Conservation (phyloP, 176 grass and related monocot genomes). For the Lolium perenne region DNA sequence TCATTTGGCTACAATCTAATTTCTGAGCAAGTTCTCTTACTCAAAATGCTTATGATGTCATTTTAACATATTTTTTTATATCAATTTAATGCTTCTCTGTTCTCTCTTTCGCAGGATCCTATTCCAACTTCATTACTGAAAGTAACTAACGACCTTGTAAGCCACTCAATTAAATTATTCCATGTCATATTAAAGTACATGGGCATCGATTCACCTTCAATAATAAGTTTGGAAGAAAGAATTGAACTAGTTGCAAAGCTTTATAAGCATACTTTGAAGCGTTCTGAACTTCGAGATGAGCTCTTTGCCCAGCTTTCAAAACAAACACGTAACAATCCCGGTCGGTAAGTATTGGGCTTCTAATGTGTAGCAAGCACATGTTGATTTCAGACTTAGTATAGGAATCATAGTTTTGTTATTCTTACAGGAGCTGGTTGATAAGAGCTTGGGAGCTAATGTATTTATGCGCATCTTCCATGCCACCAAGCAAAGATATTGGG, state of each 20-base stretch:
- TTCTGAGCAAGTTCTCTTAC: slow-evolving; percentile 26
- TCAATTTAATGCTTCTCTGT: slow-evolving; percentile 26
- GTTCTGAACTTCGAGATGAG: slow-evolving; percentile 97
- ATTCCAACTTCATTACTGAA: slow-evolving; percentile 94
- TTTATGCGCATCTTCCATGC: slow-evolving; percentile 96
- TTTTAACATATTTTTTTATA: background rate
- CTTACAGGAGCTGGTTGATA: slow-evolving; percentile 78
- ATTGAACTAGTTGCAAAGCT: slow-evolving; percentile 89
- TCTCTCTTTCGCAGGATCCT: slow-evolving; percentile 70
- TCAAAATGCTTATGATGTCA: background rate
- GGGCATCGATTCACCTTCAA: slow-evolving; percentile 84
- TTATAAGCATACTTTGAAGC: slow-evolving; percentile 96
- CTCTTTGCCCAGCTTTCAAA: slow-evolving; percentile 95
- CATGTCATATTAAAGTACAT: slow-evolving; percentile 96
- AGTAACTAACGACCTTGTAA: slow-evolving; percentile 88
- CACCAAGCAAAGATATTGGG: slow-evolving; percentile 98
- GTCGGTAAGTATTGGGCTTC: slow-evolving; percentile 52
- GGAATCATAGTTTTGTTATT: slow-evolving; percentile 10
- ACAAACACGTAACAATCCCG: slow-evolving; percentile 96
- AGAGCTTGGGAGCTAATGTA: slow-evolving; percentile 99
- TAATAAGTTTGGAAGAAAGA: slow-evolving; percentile 84
- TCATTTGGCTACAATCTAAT: slow-evolving; percentile 13
- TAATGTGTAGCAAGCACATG: slow-evolving; percentile 15
- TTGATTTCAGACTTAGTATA: background rate
- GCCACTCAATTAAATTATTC: slow-evolving; percentile 88